Base-by-base conservation (phyloP, 2,329 filamentous ascomycete genomes). In the Fusarium temperatum region DNA sequence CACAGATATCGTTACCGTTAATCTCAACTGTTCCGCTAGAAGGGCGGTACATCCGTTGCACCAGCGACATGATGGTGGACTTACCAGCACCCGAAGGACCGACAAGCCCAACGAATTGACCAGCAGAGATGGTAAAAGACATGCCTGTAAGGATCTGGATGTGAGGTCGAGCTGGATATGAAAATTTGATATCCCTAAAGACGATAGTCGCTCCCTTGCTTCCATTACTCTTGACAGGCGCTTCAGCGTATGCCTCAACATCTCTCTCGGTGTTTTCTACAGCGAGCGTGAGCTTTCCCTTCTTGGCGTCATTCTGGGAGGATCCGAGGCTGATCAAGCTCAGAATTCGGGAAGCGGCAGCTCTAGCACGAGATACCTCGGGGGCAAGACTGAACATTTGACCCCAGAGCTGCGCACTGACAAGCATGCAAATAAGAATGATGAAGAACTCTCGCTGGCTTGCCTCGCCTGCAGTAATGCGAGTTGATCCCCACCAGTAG, bases 401-500 rank as follows among this genome's bases (percentile, higher is more conserved):
- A 15, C 92, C 91, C 86, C 91, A 93, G 10, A 92, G 85, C 79
- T 93, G 91, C 0, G 93, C 92, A 64, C 90, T 92, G 44, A 94
- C 90, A 3, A 95, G 87, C 75, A 95, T 88, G 9, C 92, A 87
- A 11, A 93, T 87, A 8, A 94, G 85, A 13, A 95, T 91, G 75
- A 93, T 92, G 80, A 95, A 91, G 83, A 94, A 95, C n/a, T 92
- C 88, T 38, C 90, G 89, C 48, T 88, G 88, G 6, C 83, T 85
- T 74, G 92, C 92, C 63, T 89, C 83, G 9, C 92, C 92, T 47
- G 87, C 85, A 58, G 91, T 87, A 67, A 95, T 93, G 71, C 90
- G 89, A 75, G 89, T 91, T 0, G 92, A 88, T 8, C 93, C 93
- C 92, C 93, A 95, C 92, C 92, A 95, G 81, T 94, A 95, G 1